phyloP scores from a whole-genome alignment of 345 rosid genomes.

The Zanthoxylum bungeanum region DNA sequence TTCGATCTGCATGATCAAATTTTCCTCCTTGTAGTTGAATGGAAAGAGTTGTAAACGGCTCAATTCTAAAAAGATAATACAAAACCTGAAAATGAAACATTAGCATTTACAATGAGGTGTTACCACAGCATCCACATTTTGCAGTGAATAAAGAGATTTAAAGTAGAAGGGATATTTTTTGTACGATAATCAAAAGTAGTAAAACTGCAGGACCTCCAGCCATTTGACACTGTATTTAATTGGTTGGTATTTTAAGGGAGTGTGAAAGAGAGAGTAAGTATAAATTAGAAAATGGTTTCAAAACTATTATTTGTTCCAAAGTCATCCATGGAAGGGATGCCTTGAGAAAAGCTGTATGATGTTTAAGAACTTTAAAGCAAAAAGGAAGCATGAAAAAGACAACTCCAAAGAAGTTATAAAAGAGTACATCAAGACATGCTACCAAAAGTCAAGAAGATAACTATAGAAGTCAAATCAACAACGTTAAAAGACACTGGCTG shows the following conservation, averaged over 20 bases:
- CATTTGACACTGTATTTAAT: slow-evolving; percentile 7
- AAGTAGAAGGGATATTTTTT: no score
- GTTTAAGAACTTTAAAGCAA: not conserved
- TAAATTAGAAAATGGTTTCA: not conserved
- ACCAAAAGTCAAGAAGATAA: not conserved
- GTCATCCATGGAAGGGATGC: not conserved
- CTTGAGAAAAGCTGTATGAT: not conserved
- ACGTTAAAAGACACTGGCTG: not conserved
- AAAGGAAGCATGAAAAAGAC: not conserved
- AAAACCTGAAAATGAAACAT: slow-evolving; percentile 61
- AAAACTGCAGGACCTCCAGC: not conserved
- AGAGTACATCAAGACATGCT: not conserved
- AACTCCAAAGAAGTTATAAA: not conserved
- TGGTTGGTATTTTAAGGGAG: not conserved
- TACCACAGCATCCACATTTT: slow-evolving; percentile 7
- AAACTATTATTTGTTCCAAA: not conserved
- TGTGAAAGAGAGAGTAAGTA: not conserved
- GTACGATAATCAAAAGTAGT: no score
- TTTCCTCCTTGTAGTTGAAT: slow-evolving; percentile 99
- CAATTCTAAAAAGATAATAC: slow-evolving; percentile 91
- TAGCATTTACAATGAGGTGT: slow-evolving; percentile 12
- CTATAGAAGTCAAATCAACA: not conserved
- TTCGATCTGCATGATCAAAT: slow-evolving; percentile 96
- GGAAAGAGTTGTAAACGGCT: slow-evolving; percentile 93
- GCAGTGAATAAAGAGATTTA: no score